Percentiles rank a stretch among this genome's conserved stretches.
Conservation (phyloP, 257 asterid genomes). For the Capsicum rhomboideum region DNA sequence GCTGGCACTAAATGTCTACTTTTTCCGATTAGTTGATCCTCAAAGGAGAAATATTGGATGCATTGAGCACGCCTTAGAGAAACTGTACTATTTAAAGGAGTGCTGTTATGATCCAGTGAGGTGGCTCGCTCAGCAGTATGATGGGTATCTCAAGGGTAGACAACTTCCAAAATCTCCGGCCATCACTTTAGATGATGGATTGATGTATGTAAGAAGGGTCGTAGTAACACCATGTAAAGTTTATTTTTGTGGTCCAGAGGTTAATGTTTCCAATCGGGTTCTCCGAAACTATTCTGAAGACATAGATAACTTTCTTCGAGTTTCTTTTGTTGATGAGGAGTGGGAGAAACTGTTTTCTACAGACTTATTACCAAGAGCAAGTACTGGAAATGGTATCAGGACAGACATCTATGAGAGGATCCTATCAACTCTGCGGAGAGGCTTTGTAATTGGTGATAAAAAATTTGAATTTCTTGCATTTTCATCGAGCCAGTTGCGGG, state of each 20-base stretch:
- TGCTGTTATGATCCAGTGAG: slow-evolving; percentile 77
- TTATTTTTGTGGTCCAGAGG: slow-evolving; percentile 79
- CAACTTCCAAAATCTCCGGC: slow-evolving; percentile 56
- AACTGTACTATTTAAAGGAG: slow-evolving; percentile 43
- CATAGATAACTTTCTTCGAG: slow-evolving; percentile 74
- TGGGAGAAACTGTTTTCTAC: slow-evolving; percentile 62
- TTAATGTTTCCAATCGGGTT: slow-evolving; percentile 76
- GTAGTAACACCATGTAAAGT: slow-evolving; percentile 81
- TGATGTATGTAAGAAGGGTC: slow-evolving; percentile 75
- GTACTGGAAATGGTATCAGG: slow-evolving; percentile 20
- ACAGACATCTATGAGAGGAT: slow-evolving; percentile 62
- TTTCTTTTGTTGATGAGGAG: slow-evolving; percentile 90
- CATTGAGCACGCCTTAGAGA: slow-evolving; percentile 70
- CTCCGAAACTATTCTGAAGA: slow-evolving; percentile 42
- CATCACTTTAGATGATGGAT: slow-evolving; percentile 53
- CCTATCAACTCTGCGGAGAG: slow-evolving; percentile 47
- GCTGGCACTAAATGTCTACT: slow-evolving; percentile 38
- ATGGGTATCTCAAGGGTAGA: slow-evolving; percentile 19
- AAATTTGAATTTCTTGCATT: slow-evolving; percentile 83
- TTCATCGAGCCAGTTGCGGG: slow-evolving; percentile 86
- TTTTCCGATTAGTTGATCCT: slow-evolving; percentile 54
- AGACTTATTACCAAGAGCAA: slow-evolving; percentile 40
- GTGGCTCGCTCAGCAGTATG: slow-evolving; percentile 58
- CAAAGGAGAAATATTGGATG: slow-evolving; percentile 4
- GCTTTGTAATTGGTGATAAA: slow-evolving; percentile 64